A percentile compares a stretch with the other conserved stretches of the same genome.
phyloP scores from a whole-genome alignment of 23 red algal genomes.

The Gracilariopsis chorda region DNA sequence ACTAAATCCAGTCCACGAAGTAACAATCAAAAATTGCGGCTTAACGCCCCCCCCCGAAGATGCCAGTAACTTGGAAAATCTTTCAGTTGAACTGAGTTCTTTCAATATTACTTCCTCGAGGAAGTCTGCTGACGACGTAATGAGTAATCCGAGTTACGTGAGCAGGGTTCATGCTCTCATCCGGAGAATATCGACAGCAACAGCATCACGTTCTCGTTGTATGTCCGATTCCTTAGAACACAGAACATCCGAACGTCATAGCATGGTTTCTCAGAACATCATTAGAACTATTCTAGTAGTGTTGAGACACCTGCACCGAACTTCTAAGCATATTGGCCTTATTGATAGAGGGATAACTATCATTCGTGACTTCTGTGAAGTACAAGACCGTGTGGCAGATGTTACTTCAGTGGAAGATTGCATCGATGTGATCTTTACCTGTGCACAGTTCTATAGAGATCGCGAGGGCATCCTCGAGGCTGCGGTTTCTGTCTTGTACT shows the following conservation, averaged over 20 bases:
- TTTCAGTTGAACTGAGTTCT: background rate
- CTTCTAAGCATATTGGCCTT: background rate
- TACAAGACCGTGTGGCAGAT: background rate
- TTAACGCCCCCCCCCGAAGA: too few species aligned
- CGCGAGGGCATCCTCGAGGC: background rate
- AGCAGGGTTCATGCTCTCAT: background rate
- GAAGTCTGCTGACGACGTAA: slow-evolving; percentile 10
- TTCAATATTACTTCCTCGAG: slow-evolving; percentile 1
- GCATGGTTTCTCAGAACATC: slow-evolving; percentile 32
- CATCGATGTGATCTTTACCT: slow-evolving; percentile 25
- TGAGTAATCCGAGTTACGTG: background rate
- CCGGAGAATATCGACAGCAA: slow-evolving; percentile 3
- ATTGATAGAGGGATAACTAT: slow-evolving; percentile 27
- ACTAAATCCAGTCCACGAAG: too few species aligned
- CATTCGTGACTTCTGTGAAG: slow-evolving; percentile 29
- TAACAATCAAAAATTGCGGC: too few species aligned
- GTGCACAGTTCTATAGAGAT: slow-evolving; percentile 42
- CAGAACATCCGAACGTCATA: background rate
- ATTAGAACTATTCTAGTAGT: slow-evolving; percentile 29
- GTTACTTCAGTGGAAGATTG: slow-evolving; percentile 31
- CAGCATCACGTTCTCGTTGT: background rate
- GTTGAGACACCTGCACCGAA: background rate
- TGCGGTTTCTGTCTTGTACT: background rate
- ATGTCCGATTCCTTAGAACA: background rate
- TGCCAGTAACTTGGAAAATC: background rate